Conservation (phyloP, 192 early-diverging fungal genomes). For the Ambispora gerdemannii region DNA sequence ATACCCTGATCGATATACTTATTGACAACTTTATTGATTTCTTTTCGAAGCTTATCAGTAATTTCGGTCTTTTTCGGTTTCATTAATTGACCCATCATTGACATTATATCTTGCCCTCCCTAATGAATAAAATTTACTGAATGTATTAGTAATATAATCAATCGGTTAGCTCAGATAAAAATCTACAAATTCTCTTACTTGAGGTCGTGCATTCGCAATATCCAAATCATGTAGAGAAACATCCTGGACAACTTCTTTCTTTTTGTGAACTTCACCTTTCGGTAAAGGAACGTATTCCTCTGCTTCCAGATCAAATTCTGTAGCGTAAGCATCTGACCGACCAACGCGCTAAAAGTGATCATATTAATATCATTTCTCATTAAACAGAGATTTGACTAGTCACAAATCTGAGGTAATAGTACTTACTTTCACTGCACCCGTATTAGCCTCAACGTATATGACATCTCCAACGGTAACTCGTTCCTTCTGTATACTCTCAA, state of each 20-base stretch:
- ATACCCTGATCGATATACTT: slow-evolving; percentile 98
- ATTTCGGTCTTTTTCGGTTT: slow-evolving; percentile 99
- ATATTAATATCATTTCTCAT: not conserved
- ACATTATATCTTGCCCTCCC: slow-evolving; percentile 97
- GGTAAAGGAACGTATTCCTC: slow-evolving; percentile 97
- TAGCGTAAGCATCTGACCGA: slow-evolving; percentile 95
- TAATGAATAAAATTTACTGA: slow-evolving; percentile 22
- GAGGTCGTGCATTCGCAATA: slow-evolving; percentile 91
- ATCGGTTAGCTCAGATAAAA: not conserved
- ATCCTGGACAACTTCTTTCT: slow-evolving; percentile 97
- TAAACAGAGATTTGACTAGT: not conserved
- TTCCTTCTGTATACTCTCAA: slow-evolving; percentile 96
- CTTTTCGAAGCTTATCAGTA: slow-evolving; percentile 94
- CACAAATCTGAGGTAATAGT: not conserved
- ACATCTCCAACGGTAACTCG: slow-evolving; percentile 95
- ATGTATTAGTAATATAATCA: not conserved
- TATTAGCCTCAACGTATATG: slow-evolving; percentile 97
- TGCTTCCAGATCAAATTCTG: slow-evolving; percentile 97
- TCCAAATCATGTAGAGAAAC: slow-evolving; percentile 98
- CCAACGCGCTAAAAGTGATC: slow-evolving; percentile 71
- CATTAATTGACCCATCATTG: slow-evolving; percentile 97
- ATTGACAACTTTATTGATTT: slow-evolving; percentile 99
- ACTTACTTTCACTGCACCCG: slow-evolving; percentile 89
- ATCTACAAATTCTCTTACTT: slow-evolving; percentile 38
- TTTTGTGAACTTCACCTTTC: slow-evolving; percentile 98